phyloP scores from a whole-genome alignment of 1,139 yeast genomes.

The Blastobotrys niveus region DNA sequence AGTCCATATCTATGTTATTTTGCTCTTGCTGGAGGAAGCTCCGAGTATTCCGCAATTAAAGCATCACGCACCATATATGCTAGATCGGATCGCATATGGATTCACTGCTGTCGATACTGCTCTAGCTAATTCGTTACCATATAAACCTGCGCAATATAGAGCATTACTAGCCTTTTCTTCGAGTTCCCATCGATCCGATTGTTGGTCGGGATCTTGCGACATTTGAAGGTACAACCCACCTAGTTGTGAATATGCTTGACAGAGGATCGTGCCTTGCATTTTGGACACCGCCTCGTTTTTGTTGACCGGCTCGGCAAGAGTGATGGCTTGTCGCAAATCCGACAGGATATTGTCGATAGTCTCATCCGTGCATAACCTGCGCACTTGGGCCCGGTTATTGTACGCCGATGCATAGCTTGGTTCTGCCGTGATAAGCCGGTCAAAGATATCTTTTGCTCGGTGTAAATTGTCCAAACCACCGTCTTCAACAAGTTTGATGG shows the following conservation, averaged over 20 bases:
- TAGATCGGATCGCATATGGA: slow-evolving; percentile 35
- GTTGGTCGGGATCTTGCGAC: slow-evolving; percentile 10
- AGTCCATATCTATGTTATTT: neutral
- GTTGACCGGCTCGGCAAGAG: slow-evolving; percentile 24
- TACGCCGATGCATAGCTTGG: slow-evolving; percentile 34
- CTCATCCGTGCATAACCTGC: slow-evolving; percentile 15
- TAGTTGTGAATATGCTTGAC: slow-evolving; percentile 31
- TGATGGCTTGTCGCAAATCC: slow-evolving; percentile 27
- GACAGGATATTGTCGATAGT: slow-evolving; percentile 2
- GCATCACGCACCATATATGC: slow-evolving; percentile 28
- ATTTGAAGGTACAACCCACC: slow-evolving; percentile 27
- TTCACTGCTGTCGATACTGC: slow-evolving; percentile 29
- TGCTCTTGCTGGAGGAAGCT: neutral
- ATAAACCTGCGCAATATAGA: slow-evolving; percentile 28
- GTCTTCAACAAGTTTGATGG: slow-evolving; percentile 21
- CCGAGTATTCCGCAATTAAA: slow-evolving; percentile 11
- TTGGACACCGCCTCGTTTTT: slow-evolving; percentile 23
- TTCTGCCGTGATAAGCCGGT: slow-evolving; percentile 21
- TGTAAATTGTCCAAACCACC: slow-evolving; percentile 13
- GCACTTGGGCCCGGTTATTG: slow-evolving; percentile 33
- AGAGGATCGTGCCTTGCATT: slow-evolving; percentile 31
- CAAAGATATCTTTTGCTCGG: slow-evolving; percentile 22
- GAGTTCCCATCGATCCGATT: slow-evolving; percentile 24
- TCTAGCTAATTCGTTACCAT: slow-evolving; percentile 30
- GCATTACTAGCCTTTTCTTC: slow-evolving; percentile 30